Evolutionary conservation across 2,329 filamentous ascomycete species (phyloP), one percentile per base, ranked within the genome.

Genomic region (Aphanocladium album): DNA sequence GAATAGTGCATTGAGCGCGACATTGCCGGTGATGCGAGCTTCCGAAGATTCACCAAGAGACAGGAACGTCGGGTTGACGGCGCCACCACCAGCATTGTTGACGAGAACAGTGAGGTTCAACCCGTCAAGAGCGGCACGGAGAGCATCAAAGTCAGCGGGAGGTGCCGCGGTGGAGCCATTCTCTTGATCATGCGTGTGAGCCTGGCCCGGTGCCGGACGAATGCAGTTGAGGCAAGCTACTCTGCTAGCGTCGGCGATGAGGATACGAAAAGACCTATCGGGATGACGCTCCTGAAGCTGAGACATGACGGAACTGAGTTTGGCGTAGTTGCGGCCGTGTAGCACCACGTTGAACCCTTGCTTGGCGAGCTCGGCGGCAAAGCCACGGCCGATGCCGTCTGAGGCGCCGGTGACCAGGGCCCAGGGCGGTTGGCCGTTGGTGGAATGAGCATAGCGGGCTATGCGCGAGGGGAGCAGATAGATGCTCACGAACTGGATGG

Each of bases 1-100:
- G 64, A 85, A 86, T 4, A 76, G 69, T 3, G 74, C 72, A 65
- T 84, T 84, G 60, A 80, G 68, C 59, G 76, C 75, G 59, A 83
- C 70, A 25, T 76, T 73, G n/a, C 63, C 58, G 63, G 60, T 71
- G 60, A 81, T 69, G 35, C 79, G 71, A 0, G 70, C 65, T 17
- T 70, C 66, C 0, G 72, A 68, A 12, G 71, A 70, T 2, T 74
- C 67, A 14, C 73, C 68, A 5, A 83, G 67, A 2, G 72, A 64
- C 4, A 67, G 68, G 60, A 73, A 80, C 1, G 67, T 62, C 4
- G 71, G 68, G 60, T 71, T 56, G 14, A 63, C 58, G 3, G 65
- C 59, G 5, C 65, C 69, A 12, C 79, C 79, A 21, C 66, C 66
- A 17, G 64, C 66, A 35, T 67, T 67, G 39, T 67, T 67, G 59